Conservation (phyloP, 116 monocot genomes). For the Papilionanthe hybrid region DNA sequence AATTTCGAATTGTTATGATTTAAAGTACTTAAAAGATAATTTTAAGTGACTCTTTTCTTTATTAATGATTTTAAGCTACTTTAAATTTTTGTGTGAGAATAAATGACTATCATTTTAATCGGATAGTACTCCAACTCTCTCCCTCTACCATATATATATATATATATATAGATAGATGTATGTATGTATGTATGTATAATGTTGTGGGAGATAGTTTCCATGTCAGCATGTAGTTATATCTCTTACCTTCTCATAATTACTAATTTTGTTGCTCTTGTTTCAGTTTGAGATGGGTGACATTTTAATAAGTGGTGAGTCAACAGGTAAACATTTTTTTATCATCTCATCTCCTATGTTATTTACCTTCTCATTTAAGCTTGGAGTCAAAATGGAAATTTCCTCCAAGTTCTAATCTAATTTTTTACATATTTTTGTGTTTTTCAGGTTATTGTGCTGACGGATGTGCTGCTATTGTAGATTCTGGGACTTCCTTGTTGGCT, state of each 20-base stretch:
- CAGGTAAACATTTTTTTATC: slow-evolving; percentile 24
- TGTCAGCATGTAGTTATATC: background rate
- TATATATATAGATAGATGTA: too few species aligned
- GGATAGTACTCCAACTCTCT: too few species aligned
- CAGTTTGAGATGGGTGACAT: slow-evolving; percentile 85
- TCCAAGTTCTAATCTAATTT: background rate
- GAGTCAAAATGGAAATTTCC: too few species aligned
- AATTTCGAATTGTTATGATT: too few species aligned
- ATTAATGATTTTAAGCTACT: too few species aligned
- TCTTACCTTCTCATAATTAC: background rate
- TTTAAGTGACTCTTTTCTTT: too few species aligned
- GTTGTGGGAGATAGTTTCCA: background rate
- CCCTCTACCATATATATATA: too few species aligned
- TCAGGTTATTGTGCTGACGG: slow-evolving; percentile 71
- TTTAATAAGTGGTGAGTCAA: slow-evolving; percentile 38
- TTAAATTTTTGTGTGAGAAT: too few species aligned
- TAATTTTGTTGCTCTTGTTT: background rate
- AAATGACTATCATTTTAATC: too few species aligned
- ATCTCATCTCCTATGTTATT: background rate
- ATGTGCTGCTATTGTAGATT: slow-evolving; percentile 88
- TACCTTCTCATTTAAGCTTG: background rate
- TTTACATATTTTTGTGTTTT: slow-evolving; percentile 3
- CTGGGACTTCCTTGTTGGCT: slow-evolving; percentile 83
- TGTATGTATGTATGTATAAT: too few species aligned
- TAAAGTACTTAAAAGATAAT: too few species aligned